Conservation (phyloP, 73 alveolate species). For the Tetrahymena malaccensis region DNA sequence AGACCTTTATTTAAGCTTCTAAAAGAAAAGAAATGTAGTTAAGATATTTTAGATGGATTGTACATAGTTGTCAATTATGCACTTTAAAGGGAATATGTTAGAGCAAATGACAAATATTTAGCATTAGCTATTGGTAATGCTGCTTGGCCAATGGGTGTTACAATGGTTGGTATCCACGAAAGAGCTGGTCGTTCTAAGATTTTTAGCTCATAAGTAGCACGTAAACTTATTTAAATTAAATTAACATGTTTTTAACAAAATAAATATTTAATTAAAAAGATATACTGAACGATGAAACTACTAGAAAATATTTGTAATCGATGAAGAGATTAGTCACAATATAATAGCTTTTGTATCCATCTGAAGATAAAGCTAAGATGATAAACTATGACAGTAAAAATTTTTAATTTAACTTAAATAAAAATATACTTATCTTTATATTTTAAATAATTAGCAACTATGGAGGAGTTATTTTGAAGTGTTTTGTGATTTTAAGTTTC, state of each 20-base stretch:
- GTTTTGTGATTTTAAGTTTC: too few species aligned
- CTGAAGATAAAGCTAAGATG: constrained; percentile 41
- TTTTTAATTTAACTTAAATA: neutral
- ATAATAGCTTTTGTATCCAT: constrained; percentile 69
- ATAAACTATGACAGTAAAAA: constrained; percentile 26
- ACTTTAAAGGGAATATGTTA: constrained; percentile 81
- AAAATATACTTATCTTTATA: neutral
- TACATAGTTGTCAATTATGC: constrained; percentile 77
- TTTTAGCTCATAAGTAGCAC: constrained; percentile 80
- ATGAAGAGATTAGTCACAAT: constrained; percentile 84
- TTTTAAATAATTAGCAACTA: neutral
- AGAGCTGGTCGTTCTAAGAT: constrained; percentile 89
- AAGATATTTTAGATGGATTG: constrained; percentile 83
- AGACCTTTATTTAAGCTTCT: constrained; percentile 78
- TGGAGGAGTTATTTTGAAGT: neutral
- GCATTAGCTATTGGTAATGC: constrained; percentile 97
- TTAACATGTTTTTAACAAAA: neutral
- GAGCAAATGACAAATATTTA: constrained; percentile 89
- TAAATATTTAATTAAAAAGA: constrained; percentile 2
- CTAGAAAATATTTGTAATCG: constrained; percentile 81
- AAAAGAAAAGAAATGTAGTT: constrained; percentile 36
- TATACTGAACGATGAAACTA: constrained; percentile 91
- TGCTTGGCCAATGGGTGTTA: constrained; percentile 99
- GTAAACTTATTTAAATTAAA: neutral
- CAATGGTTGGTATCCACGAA: constrained; percentile 98